Conservation (phyloP, 2,329 filamentous ascomycete species). For the Sarocladium kiliense region DNA sequence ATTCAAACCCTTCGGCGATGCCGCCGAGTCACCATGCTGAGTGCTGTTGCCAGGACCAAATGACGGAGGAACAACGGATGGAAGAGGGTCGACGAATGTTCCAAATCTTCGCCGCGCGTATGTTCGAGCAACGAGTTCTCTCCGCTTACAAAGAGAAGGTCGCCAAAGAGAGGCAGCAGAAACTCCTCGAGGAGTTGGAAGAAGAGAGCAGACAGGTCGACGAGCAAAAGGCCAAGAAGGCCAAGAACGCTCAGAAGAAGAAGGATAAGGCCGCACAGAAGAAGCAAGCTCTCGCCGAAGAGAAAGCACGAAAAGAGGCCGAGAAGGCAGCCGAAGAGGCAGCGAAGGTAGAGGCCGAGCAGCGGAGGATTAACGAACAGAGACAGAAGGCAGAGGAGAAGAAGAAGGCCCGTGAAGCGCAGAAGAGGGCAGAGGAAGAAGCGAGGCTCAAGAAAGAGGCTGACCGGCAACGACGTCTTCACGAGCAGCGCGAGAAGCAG, state of each 20-base stretch:
- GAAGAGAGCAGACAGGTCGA: constrained; percentile 74
- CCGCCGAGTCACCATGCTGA: constrained; percentile 36
- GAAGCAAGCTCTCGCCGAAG: constrained; percentile 84
- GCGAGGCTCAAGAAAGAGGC: constrained; percentile 79
- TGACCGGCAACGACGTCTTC: constrained; percentile 71
- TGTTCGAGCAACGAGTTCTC: constrained; percentile 97
- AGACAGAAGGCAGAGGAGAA: constrained; percentile 82
- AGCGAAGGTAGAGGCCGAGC: constrained; percentile 68
- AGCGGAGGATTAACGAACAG: constrained; percentile 75
- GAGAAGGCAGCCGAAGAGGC: constrained; percentile 87
- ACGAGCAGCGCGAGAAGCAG: constrained; percentile 82
- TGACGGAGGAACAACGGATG: constrained; percentile 99
- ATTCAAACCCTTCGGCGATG: constrained; percentile 35
- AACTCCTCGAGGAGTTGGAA: constrained; percentile 84
- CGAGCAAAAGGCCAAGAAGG: constrained; percentile 85
- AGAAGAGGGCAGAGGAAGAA: constrained; percentile 86
- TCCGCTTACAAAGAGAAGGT: constrained; percentile 98
- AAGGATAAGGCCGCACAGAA: constrained; percentile 91
- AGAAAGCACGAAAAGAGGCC: constrained; percentile 80
- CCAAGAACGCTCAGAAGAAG: constrained; percentile 88
- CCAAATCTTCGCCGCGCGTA: constrained; percentile 96
- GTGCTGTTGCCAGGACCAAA: constrained; percentile 67
- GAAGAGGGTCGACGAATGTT: constrained; percentile 98
- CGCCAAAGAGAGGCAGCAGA: constrained; percentile 83
- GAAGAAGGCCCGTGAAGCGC: constrained; percentile 83